These are phyloP conservation scores for Tolypocladium album DNA, from an alignment of 2,329 filamentous ascomycete species.

Conservation along the genomic window DNA sequence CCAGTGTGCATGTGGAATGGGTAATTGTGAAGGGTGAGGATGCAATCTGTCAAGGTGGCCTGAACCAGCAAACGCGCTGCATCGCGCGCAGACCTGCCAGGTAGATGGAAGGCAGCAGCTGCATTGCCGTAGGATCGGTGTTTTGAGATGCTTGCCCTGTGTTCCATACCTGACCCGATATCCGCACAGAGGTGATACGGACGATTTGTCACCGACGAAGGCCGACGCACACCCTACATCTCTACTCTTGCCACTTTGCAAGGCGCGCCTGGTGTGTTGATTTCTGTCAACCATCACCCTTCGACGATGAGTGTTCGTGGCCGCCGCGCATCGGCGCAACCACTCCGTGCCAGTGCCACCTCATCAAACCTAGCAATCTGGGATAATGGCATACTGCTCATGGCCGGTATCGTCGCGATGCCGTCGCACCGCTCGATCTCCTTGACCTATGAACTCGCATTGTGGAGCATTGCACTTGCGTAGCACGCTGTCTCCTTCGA, in stretches of 20 bases:
- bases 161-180: background rate
- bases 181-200: background rate
- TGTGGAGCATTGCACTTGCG: constrained; percentile 57
- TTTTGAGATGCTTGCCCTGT: background rate
- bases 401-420: constrained; percentile 54
- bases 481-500: constrained; percentile 67
- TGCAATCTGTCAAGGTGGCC: background rate
- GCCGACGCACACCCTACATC: background rate
- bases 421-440: constrained; percentile 45
- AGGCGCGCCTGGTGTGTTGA: background rate
- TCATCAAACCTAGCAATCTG: constrained; percentile 9
- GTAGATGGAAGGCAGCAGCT: background rate
- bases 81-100: background rate
- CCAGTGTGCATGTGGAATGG: too few species aligned
- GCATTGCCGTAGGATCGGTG: too few species aligned
- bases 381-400: constrained; percentile 28
- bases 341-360: background rate
- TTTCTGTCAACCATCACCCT: background rate
- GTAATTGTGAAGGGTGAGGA: background rate
- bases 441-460: constrained; percentile 57
- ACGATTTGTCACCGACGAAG: background rate
- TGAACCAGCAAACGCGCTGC: background rate
- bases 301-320: background rate
- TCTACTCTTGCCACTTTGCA: background rate
- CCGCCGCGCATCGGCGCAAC: background rate